phyloP scores from a whole-genome alignment of 768 basidiomycete species.

The Dioszegia aurantiaca region DNA sequence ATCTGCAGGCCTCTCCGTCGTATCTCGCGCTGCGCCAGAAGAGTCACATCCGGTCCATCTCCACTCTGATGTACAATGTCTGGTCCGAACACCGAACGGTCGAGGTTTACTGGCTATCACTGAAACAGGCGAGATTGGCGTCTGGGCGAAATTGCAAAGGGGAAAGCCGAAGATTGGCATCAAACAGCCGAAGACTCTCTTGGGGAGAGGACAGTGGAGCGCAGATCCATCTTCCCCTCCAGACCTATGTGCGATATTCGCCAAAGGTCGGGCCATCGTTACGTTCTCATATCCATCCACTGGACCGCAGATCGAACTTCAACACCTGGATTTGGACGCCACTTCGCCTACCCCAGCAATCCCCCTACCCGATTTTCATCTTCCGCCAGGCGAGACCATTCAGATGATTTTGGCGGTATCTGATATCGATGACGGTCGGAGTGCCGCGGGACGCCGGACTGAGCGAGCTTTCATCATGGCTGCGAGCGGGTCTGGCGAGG shows the following conservation, averaged over 20 bases:
- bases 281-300: slow-evolving; percentile 13
- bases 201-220: slow-evolving; percentile 36
- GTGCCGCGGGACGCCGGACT: slow-evolving; percentile 25
- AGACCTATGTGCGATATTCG: slow-evolving; percentile 34
- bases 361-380: slow-evolving; percentile 26
- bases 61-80: slow-evolving; percentile 20
- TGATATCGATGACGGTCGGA: slow-evolving; percentile 50
- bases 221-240: not conserved
- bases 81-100: slow-evolving; percentile 50
- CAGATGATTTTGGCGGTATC: slow-evolving; percentile 47
- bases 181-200: slow-evolving; percentile 16
- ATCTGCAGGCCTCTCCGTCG: not conserved
- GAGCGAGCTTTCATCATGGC: slow-evolving; percentile 46
- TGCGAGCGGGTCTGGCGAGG: slow-evolving; percentile 27
- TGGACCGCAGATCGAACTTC: slow-evolving; percentile 24
- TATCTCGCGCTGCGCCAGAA: slow-evolving; percentile 13
- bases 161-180: slow-evolving; percentile 19
- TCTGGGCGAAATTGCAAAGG: slow-evolving; percentile 37
- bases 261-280: slow-evolving; percentile 46
- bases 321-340: slow-evolving; percentile 30
- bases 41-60: slow-evolving; percentile 30
- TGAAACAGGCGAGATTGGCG: slow-evolving; percentile 35
- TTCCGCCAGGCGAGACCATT: slow-evolving; percentile 23
- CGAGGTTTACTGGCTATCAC: slow-evolving; percentile 43
- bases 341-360: slow-evolving; percentile 22